These are phyloP conservation scores for Syzygium jambos DNA, from an alignment of 345 rosid genomes.

Conservation along the genomic window DNA sequence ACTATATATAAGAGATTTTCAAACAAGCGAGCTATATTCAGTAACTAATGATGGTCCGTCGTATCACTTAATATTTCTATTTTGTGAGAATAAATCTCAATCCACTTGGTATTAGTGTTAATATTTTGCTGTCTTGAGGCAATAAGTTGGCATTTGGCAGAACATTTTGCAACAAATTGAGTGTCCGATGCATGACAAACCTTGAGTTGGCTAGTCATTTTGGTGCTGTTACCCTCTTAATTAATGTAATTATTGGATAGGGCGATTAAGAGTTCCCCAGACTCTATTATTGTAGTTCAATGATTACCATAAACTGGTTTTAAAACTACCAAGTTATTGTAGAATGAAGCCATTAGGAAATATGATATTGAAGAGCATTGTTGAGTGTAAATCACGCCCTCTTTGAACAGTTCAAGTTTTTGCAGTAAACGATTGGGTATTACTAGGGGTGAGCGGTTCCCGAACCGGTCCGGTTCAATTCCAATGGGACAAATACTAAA, in stretches of 20 bases:
- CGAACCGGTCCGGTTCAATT: too few species aligned
- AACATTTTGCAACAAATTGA: not conserved
- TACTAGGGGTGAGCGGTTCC: too few species aligned
- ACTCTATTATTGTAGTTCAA: not conserved
- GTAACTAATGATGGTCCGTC: not conserved
- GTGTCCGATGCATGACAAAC: not conserved
- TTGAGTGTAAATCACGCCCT: not conserved
- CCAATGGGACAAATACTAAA: too few species aligned
- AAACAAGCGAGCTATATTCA: not conserved
- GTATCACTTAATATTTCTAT: not conserved
- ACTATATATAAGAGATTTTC: not conserved
- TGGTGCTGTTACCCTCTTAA: not conserved
- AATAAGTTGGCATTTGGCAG: not conserved
- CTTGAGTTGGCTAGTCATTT: not conserved
- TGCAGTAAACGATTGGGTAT: not conserved
- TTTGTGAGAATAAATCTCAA: not conserved
- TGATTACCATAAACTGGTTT: not conserved
- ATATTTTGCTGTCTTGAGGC: not conserved
- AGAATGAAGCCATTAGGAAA: not conserved
- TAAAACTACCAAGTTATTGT: not conserved
- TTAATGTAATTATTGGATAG: not conserved
- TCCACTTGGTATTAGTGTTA: not conserved
- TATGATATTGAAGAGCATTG: not conserved
- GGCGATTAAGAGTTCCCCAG: not conserved
- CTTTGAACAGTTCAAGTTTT: not conserved